Conservation (phyloP, 2,329 filamentous ascomycete genomes). For the Pyrenochaeta sp. region DNA sequence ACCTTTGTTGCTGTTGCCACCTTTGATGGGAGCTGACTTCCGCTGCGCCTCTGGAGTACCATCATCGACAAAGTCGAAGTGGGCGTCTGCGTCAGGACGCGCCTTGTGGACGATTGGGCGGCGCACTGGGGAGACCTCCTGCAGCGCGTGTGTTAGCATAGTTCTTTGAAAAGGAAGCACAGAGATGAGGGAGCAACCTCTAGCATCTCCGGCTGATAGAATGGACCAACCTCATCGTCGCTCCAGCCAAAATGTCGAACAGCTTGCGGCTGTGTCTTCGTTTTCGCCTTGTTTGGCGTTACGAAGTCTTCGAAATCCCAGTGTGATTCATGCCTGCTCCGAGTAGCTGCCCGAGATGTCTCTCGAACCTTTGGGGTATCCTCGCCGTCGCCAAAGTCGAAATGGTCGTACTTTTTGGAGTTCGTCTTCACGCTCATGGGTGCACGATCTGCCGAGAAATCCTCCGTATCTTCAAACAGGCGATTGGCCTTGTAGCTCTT, state of each 20-base stretch:
- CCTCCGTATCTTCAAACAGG: slow-evolving; percentile 66
- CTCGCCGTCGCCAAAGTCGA: slow-evolving; percentile 77
- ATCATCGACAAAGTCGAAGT: slow-evolving; percentile 86
- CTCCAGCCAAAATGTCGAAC: slow-evolving; percentile 80
- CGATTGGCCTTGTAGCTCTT: slow-evolving; percentile 63
- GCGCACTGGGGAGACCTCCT: slow-evolving; percentile 67
- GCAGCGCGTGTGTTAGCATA: slow-evolving; percentile 35
- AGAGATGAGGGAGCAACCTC: slow-evolving; percentile 17
- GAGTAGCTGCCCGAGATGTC: slow-evolving; percentile 30
- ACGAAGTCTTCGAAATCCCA: slow-evolving; percentile 91
- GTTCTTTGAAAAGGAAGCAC: neutral
- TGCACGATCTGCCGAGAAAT: slow-evolving; percentile 30
- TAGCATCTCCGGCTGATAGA: slow-evolving; percentile 25
- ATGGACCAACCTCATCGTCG: slow-evolving; percentile 66
- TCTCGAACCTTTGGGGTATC: slow-evolving; percentile 43
- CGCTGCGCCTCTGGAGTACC: slow-evolving; percentile 65
- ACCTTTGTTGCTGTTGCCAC: slow-evolving; percentile 70
- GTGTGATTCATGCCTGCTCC: slow-evolving; percentile 71
- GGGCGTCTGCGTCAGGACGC: slow-evolving; percentile 79
- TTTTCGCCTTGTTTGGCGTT: slow-evolving; percentile 78
- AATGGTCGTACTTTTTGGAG: slow-evolving; percentile 84
- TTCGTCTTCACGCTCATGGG: slow-evolving; percentile 67
- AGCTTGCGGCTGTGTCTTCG: slow-evolving; percentile 72
- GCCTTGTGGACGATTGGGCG: slow-evolving; percentile 69
- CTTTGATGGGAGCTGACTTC: slow-evolving; percentile 48